A percentile compares a stretch with the other conserved stretches of the same genome.
These are phyloP conservation scores for Omphalotus guepiniiformis DNA, from an alignment of 768 basidiomycete genomes.

Conservation along the genomic window DNA sequence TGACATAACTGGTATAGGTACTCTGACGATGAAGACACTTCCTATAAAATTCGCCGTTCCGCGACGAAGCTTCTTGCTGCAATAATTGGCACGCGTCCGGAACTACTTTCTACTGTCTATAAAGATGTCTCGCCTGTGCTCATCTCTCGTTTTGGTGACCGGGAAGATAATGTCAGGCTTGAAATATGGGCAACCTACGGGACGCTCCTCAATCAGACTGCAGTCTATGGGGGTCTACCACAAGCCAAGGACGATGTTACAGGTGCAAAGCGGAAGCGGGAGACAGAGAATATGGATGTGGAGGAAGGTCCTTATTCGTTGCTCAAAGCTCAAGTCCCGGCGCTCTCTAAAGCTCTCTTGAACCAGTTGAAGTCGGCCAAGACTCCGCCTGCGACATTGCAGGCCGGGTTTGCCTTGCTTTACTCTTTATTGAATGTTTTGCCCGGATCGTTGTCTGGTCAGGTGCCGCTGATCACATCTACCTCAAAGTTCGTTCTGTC, in stretches of 20 bases:
- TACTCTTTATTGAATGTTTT: conserved; percentile 73
- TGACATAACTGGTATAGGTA: conserved; percentile 48
- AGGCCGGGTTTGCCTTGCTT: conserved; percentile 82
- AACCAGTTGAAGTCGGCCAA: conserved; percentile 83
- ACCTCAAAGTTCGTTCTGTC: conserved; percentile 63
- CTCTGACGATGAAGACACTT: conserved; percentile 97
- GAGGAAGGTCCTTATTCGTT: conserved; percentile 71
- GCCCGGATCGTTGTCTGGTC: conserved; percentile 74
- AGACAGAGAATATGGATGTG: conserved; percentile 68
- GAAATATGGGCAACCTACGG: conserved; percentile 91
- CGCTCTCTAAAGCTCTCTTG: conserved; percentile 74
- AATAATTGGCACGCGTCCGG: conserved; percentile 86
- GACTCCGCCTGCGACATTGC: conserved; percentile 70
- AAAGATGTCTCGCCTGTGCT: conserved; percentile 83
- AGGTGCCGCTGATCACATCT: conserved; percentile 58
- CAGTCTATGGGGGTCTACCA: conserved; percentile 64
- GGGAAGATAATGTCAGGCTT: conserved; percentile 90
- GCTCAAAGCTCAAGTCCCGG: conserved; percentile 71
- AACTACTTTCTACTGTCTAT: conserved; percentile 75
- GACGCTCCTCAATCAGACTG: conserved; percentile 78
- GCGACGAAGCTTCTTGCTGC: conserved; percentile 87
- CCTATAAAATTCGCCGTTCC: conserved; percentile 94
- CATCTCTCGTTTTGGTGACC: conserved; percentile 88
- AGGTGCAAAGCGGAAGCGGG: conserved; percentile 74
- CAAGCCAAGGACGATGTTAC: conserved; percentile 47